Evolutionary conservation across 208 protist genomes (phyloP), one percentile per base, ranked within the genome.

Genomic region (Leptomonas pyrrhocoris): DNA sequence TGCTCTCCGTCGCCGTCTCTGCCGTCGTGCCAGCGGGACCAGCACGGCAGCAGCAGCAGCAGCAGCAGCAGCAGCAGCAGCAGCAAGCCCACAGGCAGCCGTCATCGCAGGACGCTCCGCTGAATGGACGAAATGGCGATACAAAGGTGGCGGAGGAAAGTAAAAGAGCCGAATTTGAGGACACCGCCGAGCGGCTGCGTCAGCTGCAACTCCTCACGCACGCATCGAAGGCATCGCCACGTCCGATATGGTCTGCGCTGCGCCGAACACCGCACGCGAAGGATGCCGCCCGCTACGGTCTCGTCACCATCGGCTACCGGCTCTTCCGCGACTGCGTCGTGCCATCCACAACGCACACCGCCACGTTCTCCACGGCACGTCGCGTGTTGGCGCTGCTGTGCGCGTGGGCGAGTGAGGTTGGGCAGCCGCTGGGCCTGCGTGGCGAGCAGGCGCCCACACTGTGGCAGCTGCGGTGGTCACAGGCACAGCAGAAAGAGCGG

Each of bases 251-350:
- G 77, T 55, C 53, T 0, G 73, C 68, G 7, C 36, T 77, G 55
- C 58, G 53, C 2, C 27, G 55, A 36, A 54, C 56, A 8, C 25
- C 69, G 12, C 11, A 21, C 6, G 48, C 46, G 8, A 34, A 23
- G 4, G n/a, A 31, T 21, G 79, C 83, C 9, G 54, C 72, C 1
- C 79, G 74, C 23, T 80, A 79, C 69, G 83, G 70, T 7, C 72
- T 88, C 36, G 49, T 88, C 55, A 81, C 72, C 0, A 28, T 74
- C 28, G 79, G 79, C 42, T 60, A 56, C 21, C 71, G 69, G 9
- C 48, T 83, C n/a, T 61, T 80, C 48, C 28, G 36, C 16, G 48
- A 77, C 23, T 66, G 57, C 31, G 53, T 79, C 42, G 28, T 78
- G 21, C 63, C 65, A 30, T 58, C 38, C 15, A 55, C 34, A 19